Base-by-base conservation (phyloP, 805 yeast species). In the Soucietia sequanensis region DNA sequence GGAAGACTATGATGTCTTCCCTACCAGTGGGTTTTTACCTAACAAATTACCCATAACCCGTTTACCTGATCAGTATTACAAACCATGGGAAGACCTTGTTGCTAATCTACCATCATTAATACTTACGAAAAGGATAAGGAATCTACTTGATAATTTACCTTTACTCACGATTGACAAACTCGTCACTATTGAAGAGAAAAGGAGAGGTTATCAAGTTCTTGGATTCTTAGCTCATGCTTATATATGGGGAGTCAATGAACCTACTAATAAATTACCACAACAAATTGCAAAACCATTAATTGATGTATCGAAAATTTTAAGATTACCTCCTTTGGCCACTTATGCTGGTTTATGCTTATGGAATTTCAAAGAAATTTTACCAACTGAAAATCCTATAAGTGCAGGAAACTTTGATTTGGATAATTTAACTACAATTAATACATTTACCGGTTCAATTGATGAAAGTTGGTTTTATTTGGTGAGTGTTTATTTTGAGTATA, bases 381-480 rank as follows among this genome's bases (percentile, higher is more conserved):
- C 82, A 3, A 35, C 41, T 5, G 52, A 44, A 24, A 41, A 10
- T 43, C 51, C 6, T 58, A 56, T 2, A 64, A 58, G 39, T 42
- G 62, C 32, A 43, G 61, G 41, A 47, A 57, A 32, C 49, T 76
- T 72, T 63, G 79, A 76, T 42, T 71, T 86, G 29, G 80, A 82
- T 35, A 81, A 83, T 49, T 65, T 90, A 37, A 83, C 89, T 35
- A 83, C 95, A 1, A 75, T 85, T 41, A 78, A 77, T 55, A 88
- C 96, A 1, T 91, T 81, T 56, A 89, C 97, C 0, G 97, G 97
- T 1, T 77, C 88, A 4, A 76, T 81, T 27, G 97, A 90, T 60
- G 98, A 90, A 60, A 76, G 84, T 45, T 90, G 98, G 98, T 90
- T 90, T 57, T 90, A 87, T 58, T 66, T 89, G 39, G 91, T 90